Evolutionary conservation across 2,329 filamentous ascomycete species (phyloP).

Genomic region (Phyllosticta citriasiana): DNA sequence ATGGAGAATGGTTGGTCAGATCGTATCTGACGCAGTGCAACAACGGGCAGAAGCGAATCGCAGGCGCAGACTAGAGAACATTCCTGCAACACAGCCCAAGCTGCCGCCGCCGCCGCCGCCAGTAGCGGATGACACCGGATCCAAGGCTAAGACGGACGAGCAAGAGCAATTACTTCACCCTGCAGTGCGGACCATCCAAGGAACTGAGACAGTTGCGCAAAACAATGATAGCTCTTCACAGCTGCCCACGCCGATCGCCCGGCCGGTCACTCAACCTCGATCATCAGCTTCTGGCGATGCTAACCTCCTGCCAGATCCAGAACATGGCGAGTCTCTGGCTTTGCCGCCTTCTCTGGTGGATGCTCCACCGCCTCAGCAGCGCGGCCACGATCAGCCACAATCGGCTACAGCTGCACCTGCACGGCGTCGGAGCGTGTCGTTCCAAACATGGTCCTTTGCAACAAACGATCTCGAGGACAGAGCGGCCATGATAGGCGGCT

Average conservation of each 20-base stretch:
- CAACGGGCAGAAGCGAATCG: slow-evolving; percentile 15
- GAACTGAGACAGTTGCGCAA: slow-evolving; percentile 24
- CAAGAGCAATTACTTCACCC: slow-evolving; percentile 18
- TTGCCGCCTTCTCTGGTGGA: slow-evolving; percentile 21
- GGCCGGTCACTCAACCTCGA: slow-evolving; percentile 25
- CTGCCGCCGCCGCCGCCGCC: neutral
- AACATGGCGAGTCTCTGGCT: slow-evolving; percentile 25
- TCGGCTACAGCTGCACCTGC: slow-evolving; percentile 1
- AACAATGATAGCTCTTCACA: slow-evolving; percentile 42
- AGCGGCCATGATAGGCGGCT: slow-evolving; percentile 33
- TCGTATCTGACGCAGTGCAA: slow-evolving; percentile 15
- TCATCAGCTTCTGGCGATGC: slow-evolving; percentile 8
- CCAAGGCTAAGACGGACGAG: slow-evolving; percentile 3
- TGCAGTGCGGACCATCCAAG: slow-evolving; percentile 23
- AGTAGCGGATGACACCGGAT: neutral
- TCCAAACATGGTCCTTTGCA: slow-evolving; percentile 15
- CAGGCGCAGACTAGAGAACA: slow-evolving; percentile 18
- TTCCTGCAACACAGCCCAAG: slow-evolving; percentile 8
- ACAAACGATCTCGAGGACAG: slow-evolving; percentile 27
- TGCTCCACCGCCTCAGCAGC: slow-evolving; percentile 20
- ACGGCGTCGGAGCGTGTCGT: slow-evolving; percentile 1
- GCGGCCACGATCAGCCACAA: slow-evolving; percentile 10
- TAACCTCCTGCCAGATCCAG: slow-evolving; percentile 24
- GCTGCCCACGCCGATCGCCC: slow-evolving; percentile 45
- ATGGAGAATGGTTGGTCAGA: slow-evolving; percentile 47